Percentiles rank a stretch among this genome's conserved stretches.
Conservation (phyloP, 2,329 filamentous ascomycete species). For the Golovinomyces cichoracearum region DNA sequence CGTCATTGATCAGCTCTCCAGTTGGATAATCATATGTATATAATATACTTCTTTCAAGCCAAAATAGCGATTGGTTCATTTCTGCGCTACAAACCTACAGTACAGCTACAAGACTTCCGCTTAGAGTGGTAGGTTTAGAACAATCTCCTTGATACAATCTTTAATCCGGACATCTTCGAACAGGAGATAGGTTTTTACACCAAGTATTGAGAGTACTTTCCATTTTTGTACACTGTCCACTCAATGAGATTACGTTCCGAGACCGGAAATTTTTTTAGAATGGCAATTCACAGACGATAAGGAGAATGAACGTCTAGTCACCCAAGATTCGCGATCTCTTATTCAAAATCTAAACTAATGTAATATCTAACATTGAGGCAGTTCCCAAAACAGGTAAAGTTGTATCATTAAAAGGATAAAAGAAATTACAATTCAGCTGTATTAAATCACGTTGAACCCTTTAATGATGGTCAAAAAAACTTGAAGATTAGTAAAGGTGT, state of each 20-base stretch:
- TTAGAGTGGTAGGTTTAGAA: slow-evolving; percentile 46
- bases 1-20: too few species aligned
- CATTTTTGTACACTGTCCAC: slow-evolving; percentile 70
- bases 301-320: slow-evolving; percentile 56
- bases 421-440: not conserved
- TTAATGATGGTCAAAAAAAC: slow-evolving; percentile 19
- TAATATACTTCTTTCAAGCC: too few species aligned
- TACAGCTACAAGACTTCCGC: not conserved
- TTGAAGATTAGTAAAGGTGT: slow-evolving; percentile 22
- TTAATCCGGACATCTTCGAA: slow-evolving; percentile 63
- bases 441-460: slow-evolving; percentile 3
- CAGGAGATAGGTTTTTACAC: slow-evolving; percentile 78
- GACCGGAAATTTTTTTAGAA: slow-evolving; percentile 36
- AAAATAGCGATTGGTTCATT: too few species aligned
- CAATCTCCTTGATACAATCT: slow-evolving; percentile 71
- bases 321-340: slow-evolving; percentile 33
- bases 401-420: slow-evolving; percentile 18
- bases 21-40: too few species aligned
- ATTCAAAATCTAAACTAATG: not conserved
- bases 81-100: too few species aligned
- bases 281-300: slow-evolving; percentile 33
- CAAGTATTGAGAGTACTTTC: slow-evolving; percentile 67
- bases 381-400: slow-evolving; percentile 71
- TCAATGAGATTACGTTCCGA: slow-evolving; percentile 32
- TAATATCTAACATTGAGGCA: slow-evolving; percentile 30